Percentiles rank a stretch among this genome's conserved stretches.
phyloP scores from a whole-genome alignment of 1,284 basidiomycete species.

The Trichosporon faecale region DNA sequence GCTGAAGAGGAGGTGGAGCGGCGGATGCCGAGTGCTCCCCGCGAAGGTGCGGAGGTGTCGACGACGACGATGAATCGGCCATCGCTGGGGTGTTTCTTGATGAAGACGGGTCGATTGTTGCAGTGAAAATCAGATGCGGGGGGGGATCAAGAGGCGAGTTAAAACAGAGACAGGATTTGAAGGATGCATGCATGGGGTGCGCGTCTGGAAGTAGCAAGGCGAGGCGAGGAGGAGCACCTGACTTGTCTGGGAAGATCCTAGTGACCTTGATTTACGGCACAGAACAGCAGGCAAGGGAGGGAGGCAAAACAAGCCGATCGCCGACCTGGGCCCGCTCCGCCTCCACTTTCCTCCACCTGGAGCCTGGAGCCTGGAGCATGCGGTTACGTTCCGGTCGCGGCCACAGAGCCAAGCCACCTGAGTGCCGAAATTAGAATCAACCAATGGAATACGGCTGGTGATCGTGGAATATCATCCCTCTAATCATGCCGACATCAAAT shows the following conservation, averaged over 20 bases:
- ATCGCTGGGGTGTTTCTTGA: neutral
- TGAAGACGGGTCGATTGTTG: neutral
- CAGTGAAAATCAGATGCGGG: neutral
- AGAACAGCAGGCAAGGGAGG: neutral
- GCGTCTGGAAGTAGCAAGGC: neutral
- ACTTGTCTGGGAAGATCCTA: neutral
- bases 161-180: neutral
- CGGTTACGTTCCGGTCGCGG: no score
- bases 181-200: neutral
- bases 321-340: neutral
- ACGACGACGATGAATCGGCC: neutral
- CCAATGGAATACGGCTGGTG: no score
- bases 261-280: neutral
- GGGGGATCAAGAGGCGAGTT: neutral
- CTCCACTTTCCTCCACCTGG: slow-evolving; percentile 3
- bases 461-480: no score
- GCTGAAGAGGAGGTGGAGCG: neutral
- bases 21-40: neutral
- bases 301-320: neutral
- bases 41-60: neutral
- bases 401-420: no score
- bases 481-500: no score
- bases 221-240: no score
- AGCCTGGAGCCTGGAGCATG: no score
- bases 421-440: no score